Conservation (phyloP, 768 basidiomycete species). For the Cantharellus anzutake region DNA sequence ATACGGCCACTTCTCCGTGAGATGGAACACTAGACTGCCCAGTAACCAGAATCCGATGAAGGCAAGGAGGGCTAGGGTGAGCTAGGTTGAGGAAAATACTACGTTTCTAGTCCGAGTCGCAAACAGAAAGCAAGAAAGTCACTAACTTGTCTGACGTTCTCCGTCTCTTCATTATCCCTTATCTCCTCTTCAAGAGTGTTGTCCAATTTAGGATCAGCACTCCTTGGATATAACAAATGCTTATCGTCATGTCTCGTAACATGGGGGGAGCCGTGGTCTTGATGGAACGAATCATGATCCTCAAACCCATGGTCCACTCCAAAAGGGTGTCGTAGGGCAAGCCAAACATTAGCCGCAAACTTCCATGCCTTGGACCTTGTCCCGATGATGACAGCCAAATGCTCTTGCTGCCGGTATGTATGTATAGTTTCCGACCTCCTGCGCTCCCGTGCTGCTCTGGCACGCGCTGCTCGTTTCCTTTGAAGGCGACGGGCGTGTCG, state of each 20-base stretch:
- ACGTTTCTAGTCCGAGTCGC: not conserved
- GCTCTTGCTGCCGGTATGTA: not conserved
- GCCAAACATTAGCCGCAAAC: not conserved
- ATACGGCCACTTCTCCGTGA: conserved; percentile 52
- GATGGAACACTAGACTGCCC: conserved; percentile 48
- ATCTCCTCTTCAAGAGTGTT: conserved; percentile 13
- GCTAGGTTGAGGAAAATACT: conserved; percentile 11
- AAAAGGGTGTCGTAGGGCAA: not conserved
- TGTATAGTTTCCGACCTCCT: not conserved
- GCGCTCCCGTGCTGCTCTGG: conserved; percentile 14
- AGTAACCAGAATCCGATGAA: conserved; percentile 67
- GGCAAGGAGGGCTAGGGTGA: conserved; percentile 31
- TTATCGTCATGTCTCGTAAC: not conserved
- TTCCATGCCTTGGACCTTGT: conserved; percentile 10
- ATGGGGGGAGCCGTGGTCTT: not conserved
- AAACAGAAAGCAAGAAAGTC: not conserved
- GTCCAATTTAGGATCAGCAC: conserved; percentile 9
- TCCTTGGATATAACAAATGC: not conserved
- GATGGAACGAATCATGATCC: conserved; percentile 3
- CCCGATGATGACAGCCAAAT: conserved; percentile 34
- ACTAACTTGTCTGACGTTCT: conserved; percentile 35
- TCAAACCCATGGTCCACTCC: not conserved
- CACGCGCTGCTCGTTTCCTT: conserved; percentile 26
- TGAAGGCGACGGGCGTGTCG: conserved; percentile 46
- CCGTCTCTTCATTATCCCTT: conserved; percentile 22